These are phyloP conservation scores for Hypoxylon rubiginosum DNA, from an alignment of 2,329 filamentous ascomycete genomes.

Conservation along the genomic window DNA sequence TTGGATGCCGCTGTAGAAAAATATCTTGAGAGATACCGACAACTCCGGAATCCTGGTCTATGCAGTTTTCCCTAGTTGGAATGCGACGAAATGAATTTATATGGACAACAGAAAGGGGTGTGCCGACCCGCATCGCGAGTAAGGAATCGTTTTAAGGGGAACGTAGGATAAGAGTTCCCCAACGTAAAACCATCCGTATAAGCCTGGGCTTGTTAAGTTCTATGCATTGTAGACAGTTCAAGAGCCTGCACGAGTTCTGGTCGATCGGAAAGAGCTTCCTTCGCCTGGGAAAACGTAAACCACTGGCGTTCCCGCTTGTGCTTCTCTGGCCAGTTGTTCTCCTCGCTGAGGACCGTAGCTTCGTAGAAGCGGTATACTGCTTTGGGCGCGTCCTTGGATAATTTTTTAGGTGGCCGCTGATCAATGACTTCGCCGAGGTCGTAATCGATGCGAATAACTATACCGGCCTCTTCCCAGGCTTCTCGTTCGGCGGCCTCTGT, in stretches of 20 bases:
- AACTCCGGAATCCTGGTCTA: slow-evolving; percentile 53
- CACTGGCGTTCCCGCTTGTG: slow-evolving; percentile 91
- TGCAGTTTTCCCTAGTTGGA: slow-evolving; percentile 46
- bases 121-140: slow-evolving; percentile 24
- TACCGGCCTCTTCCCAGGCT: slow-evolving; percentile 98
- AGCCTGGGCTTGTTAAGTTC: slow-evolving; percentile 50
- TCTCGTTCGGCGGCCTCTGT: slow-evolving; percentile 88
- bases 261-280: slow-evolving; percentile 78
- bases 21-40: slow-evolving; percentile 43
- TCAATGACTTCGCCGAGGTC: slow-evolving; percentile 91
- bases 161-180: neutral
- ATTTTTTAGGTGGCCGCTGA: slow-evolving; percentile 81
- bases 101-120: slow-evolving; percentile 31
- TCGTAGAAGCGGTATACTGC: slow-evolving; percentile 86
- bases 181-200: slow-evolving; percentile 11
- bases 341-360: slow-evolving; percentile 87
- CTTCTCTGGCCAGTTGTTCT: slow-evolving; percentile 91
- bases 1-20: slow-evolving; percentile 33
- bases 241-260: slow-evolving; percentile 92
- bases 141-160: slow-evolving; percentile 11
- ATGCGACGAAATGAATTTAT: slow-evolving; percentile 41
- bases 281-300: slow-evolving; percentile 89
- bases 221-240: slow-evolving; percentile 80
- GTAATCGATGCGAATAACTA: slow-evolving; percentile 84
- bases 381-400: slow-evolving; percentile 71